Evolutionary conservation across 192 early-diverging fungal species (phyloP).

Genomic region (Podila verticillata): DNA sequence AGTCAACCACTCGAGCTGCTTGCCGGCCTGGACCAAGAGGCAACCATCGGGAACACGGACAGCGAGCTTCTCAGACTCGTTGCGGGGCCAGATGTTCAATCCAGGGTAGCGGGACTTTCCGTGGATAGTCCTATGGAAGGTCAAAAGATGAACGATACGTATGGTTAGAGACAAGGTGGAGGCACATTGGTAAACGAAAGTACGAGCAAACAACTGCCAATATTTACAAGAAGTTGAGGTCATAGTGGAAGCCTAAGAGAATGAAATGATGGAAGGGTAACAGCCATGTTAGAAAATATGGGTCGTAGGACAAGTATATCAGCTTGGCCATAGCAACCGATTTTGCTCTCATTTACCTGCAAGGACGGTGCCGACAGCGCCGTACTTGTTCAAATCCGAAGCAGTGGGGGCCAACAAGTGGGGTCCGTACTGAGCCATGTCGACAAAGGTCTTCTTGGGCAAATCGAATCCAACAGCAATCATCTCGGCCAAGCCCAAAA

Average conservation of each 20-base stretch:
- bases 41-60: conserved; percentile 75
- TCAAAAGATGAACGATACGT: not conserved
- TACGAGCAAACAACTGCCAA: not conserved
- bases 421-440: conserved; percentile 67
- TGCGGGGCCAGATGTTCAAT: conserved; percentile 75
- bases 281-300: too few relatives aligned
- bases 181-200: not conserved
- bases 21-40: conserved; percentile 63
- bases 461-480: conserved; percentile 71
- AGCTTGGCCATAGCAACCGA: too few relatives aligned
- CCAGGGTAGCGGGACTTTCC: conserved; percentile 80
- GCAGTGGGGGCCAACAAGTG: conserved; percentile 79
- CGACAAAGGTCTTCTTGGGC: conserved; percentile 62
- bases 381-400: conserved; percentile 70
- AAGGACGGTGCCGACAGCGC: conserved; percentile 66
- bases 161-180: not conserved
- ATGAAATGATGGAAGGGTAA: not conserved
- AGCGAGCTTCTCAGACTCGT: conserved; percentile 63
- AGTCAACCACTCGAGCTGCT: conserved; percentile 76
- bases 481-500: conserved; percentile 67
- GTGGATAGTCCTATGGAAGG: conserved; percentile 73
- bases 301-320: too few relatives aligned
- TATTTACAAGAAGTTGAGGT: conserved; percentile 68
- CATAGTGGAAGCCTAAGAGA: conserved; percentile 50
- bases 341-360: conserved; percentile 60